Percentiles rank a stretch among this genome's conserved stretches.
Conservation (phyloP, 2,329 filamentous ascomycete species). For the Pseudogymnoascus sp. region DNA sequence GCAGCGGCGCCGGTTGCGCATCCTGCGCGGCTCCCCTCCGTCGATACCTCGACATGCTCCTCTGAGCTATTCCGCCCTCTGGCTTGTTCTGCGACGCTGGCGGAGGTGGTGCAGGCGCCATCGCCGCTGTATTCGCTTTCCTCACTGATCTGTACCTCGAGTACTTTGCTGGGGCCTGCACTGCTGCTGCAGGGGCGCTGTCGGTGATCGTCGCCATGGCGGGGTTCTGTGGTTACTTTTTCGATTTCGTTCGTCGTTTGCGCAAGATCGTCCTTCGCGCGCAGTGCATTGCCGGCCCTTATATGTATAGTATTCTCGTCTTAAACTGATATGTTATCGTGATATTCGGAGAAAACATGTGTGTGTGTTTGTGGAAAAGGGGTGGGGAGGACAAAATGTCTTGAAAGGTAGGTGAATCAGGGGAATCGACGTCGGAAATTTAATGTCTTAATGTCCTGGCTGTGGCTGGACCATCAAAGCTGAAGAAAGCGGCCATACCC, state of each 20-base stretch:
- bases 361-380: not conserved
- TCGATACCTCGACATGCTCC: slow-evolving; percentile 33
- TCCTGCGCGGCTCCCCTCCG: slow-evolving; percentile 17
- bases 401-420: not conserved
- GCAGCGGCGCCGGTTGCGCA: not conserved
- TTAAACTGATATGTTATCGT: not conserved
- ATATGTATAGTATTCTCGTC: not conserved
- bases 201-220: slow-evolving; percentile 9
- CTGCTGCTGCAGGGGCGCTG: not conserved
- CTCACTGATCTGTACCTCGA: slow-evolving; percentile 51
- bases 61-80: slow-evolving; percentile 22
- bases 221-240: not conserved
- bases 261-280: not conserved
- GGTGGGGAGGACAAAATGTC: not conserved
- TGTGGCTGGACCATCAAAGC: not conserved
- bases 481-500: not conserved
- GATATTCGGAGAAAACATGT: not conserved
- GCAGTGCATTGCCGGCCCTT: not conserved
- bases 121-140: slow-evolving; percentile 26
- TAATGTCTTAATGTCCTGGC: not conserved
- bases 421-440: not conserved
- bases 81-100: slow-evolving; percentile 16
- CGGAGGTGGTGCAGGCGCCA: slow-evolving; percentile 18
- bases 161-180: slow-evolving; percentile 34
- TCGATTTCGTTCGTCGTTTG: not conserved